Evolutionary conservation across 2,329 filamentous ascomycete genomes (phyloP).

Genomic region (Gaeumannomyces sp.): DNA sequence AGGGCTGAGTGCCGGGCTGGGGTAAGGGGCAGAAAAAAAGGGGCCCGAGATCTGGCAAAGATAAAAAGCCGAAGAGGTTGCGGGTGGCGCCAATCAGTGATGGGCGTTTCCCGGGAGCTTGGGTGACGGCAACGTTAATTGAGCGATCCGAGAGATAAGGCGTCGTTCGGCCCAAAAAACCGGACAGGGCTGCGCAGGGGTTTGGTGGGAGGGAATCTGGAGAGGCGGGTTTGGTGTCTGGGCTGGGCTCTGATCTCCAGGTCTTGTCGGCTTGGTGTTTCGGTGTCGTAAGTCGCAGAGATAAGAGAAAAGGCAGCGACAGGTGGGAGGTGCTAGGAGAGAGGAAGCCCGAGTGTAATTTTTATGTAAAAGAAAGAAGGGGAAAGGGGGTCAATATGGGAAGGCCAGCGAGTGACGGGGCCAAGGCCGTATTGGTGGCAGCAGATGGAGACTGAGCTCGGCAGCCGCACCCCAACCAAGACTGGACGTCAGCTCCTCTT

Average conservation of each 20-base stretch:
- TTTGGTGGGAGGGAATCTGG: constrained; percentile 8
- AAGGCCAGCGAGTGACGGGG: constrained; percentile 1
- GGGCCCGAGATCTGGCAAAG: constrained; percentile 1
- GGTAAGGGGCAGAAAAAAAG: neutral
- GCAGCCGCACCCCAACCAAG: constrained; percentile 3
- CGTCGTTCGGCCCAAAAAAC: constrained; percentile 15
- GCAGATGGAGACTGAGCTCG: neutral
- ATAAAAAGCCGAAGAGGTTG: constrained; percentile 2
- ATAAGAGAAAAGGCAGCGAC: constrained; percentile 32
- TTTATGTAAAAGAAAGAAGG: constrained; percentile 43
- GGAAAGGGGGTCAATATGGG: constrained; percentile 19
- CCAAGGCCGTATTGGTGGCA: neutral
- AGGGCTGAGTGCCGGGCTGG: constrained; percentile 13
- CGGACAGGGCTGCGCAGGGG: constrained; percentile 11
- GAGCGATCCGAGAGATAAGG: constrained; percentile 27
- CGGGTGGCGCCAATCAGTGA: constrained; percentile 33
- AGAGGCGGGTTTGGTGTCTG: constrained; percentile 19
- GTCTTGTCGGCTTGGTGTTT: constrained; percentile 3
- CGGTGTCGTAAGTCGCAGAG: constrained; percentile 22
- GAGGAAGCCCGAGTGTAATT: constrained; percentile 26
- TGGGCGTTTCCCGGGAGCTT: constrained; percentile 10
- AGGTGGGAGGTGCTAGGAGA: constrained; percentile 31
- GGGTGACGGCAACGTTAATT: constrained; percentile 11
- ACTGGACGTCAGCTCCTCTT: constrained; percentile 3
- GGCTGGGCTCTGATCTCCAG: neutral